phyloP scores from a whole-genome alignment of 2,329 filamentous ascomycete genomes.

The Aspergillus latus region DNA sequence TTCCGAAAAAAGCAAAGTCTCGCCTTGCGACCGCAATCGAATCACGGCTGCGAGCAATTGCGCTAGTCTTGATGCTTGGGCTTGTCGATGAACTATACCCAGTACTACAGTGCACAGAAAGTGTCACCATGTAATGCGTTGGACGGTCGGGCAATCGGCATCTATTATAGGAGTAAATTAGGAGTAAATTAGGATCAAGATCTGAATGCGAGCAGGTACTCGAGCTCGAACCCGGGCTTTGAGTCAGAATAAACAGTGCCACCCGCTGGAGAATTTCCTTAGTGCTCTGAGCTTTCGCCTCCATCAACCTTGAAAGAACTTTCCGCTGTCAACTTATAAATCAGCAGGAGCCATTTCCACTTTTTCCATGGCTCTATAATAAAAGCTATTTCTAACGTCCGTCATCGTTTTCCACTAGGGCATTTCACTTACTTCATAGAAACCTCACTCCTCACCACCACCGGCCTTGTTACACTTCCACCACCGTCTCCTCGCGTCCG shows the following conservation, averaged over 20 bases:
- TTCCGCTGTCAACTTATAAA: background rate
- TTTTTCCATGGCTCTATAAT: constrained; percentile 4
- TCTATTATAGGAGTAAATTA: too few relatives aligned
- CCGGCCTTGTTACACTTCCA: constrained; percentile 1
- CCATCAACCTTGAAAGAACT: background rate
- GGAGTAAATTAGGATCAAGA: too few relatives aligned
- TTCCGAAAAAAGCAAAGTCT: constrained; percentile 12
- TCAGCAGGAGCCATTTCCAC: too few relatives aligned
- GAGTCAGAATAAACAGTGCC: constrained; percentile 16
- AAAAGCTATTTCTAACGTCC: background rate
- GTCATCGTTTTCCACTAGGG: constrained; percentile 3
- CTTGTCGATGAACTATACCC: background rate
- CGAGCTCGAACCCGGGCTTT: constrained; percentile 2
- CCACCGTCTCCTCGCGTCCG: constrained; percentile 1
- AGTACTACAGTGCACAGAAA: background rate
- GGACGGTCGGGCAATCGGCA: constrained; percentile 3
- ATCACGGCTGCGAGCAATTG: constrained; percentile 8
- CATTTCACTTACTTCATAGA: constrained; percentile 15
- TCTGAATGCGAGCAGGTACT: background rate
- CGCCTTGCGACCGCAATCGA: constrained; percentile 10
- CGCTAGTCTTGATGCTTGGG: constrained; percentile 6
- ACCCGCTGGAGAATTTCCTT: background rate
- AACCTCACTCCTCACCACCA: constrained; percentile 9
- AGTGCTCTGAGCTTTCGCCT: constrained; percentile 8
- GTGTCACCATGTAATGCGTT: background rate